These are phyloP conservation scores for Fusarium sp. DNA, from an alignment of 2,329 filamentous ascomycete species.

Conservation along the genomic window DNA sequence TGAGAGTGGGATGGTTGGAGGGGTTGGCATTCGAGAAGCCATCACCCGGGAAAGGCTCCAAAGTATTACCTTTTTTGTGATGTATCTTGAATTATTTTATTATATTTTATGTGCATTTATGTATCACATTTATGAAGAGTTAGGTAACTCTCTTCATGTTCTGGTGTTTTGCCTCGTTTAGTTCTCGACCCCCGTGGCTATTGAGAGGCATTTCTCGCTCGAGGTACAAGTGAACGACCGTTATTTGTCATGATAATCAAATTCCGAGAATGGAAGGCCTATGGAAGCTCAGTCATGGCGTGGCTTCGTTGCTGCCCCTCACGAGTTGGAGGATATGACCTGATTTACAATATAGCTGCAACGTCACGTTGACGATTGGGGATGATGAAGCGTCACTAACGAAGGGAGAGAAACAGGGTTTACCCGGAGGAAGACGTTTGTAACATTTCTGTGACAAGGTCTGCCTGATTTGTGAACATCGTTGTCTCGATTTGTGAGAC, in stretches of 20 bases:
- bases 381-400: not conserved
- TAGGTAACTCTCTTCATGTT: no score
- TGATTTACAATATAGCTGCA: not conserved
- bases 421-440: not conserved
- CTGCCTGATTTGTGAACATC: not conserved
- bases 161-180: no score
- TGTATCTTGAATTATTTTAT: no score
- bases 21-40: not conserved
- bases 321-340: not conserved
- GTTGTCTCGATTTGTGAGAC: not conserved
- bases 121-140: no score
- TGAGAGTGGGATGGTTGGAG: not conserved
- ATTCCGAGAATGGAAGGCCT: not conserved
- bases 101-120: no score
- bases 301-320: not conserved
- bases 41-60: no score
- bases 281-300: not conserved
- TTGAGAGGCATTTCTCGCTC: not conserved
- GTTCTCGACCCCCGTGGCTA: no score
- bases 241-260: not conserved
- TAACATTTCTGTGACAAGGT: not conserved
- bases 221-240: not conserved
- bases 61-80: no score
- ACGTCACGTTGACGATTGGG: not conserved
- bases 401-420: not conserved